Conservation (phyloP, 768 basidiomycete genomes). For the Naganishia onofrii region DNA sequence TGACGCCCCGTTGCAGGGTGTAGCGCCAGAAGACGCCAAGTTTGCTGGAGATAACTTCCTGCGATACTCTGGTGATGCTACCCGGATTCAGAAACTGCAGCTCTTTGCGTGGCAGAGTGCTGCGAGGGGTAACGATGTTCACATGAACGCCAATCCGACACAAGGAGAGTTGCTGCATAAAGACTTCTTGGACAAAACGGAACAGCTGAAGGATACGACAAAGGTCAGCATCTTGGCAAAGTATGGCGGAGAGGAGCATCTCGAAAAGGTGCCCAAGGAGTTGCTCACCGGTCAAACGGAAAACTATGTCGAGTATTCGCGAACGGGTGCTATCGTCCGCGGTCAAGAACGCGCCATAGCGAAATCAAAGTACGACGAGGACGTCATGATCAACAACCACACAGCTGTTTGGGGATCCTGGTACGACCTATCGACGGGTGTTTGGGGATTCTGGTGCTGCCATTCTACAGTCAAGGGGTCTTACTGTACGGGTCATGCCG, state of each 20-base stretch:
- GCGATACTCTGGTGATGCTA: constrained; percentile 86
- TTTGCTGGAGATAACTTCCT: constrained; percentile 98
- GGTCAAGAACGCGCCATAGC: constrained; percentile 84
- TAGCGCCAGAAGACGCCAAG: constrained; percentile 46
- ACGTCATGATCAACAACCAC: constrained; percentile 83
- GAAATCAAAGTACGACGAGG: constrained; percentile 91
- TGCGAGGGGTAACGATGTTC: constrained; percentile 87
- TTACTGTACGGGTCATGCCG: constrained; percentile 84
- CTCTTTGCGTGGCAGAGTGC: constrained; percentile 97
- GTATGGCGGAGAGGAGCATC: constrained; percentile 91
- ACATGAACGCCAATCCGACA: constrained; percentile 93
- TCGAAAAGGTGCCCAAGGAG: constrained; percentile 85
- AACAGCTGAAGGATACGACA: constrained; percentile 78
- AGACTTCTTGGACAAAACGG: constrained; percentile 89
- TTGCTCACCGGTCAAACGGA: constrained; percentile 93
- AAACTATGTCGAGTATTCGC: constrained; percentile 93
- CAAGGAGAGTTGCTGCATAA: constrained; percentile 87
- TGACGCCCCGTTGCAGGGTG: constrained; percentile 77
- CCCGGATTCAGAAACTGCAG: constrained; percentile 84
- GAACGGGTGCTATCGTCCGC: constrained; percentile 84
- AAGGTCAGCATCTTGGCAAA: constrained; percentile 85
- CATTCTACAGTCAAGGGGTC: constrained; percentile 81
- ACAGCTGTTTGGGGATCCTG: constrained; percentile 97
- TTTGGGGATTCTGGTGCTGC: constrained; percentile 95
- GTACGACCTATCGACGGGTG: constrained; percentile 67